These are phyloP conservation scores for Hymenoscyphus linearis DNA, from an alignment of 2,329 filamentous ascomycete species.

Conservation along the genomic window DNA sequence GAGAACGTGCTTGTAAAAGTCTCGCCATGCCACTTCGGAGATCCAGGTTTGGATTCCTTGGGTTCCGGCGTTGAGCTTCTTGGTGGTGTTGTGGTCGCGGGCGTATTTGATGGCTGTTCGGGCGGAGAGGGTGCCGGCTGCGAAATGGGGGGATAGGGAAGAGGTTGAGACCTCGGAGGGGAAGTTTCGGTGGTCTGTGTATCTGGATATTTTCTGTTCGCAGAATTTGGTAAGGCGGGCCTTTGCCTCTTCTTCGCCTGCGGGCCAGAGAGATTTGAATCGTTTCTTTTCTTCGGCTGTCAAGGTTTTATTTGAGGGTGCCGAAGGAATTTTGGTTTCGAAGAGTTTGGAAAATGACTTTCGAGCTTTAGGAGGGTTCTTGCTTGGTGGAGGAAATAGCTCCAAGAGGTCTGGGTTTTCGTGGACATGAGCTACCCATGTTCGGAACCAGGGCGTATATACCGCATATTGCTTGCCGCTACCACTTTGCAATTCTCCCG, in stretches of 20 bases:
- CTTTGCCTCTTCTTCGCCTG: constrained; percentile 68
- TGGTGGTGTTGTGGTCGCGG: constrained; percentile 55
- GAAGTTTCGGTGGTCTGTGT: constrained; percentile 61
- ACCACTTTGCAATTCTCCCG: constrained; percentile 61
- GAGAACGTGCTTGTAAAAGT: constrained; percentile 84
- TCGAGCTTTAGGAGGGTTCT: constrained; percentile 45
- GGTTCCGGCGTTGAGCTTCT: constrained; percentile 60
- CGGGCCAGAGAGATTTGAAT: constrained; percentile 61
- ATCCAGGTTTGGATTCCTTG: constrained; percentile 70
- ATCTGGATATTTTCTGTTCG: constrained; percentile 54
- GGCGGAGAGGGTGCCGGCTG: constrained; percentile 62
- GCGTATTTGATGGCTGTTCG: constrained; percentile 62
- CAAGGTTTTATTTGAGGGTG: constrained; percentile 59
- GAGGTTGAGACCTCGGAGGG: constrained; percentile 61
- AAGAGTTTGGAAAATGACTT: constrained; percentile 53
- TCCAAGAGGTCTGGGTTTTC: constrained; percentile 62
- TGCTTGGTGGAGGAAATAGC: constrained; percentile 49
- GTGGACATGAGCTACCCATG: constrained; percentile 72
- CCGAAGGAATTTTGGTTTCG: constrained; percentile 51
- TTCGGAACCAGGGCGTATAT: constrained; percentile 74
- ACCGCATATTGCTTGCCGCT: constrained; percentile 76
- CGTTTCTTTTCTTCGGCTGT: constrained; percentile 52
- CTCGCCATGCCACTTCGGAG: constrained; percentile 77
- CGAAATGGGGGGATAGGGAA: constrained; percentile 65
- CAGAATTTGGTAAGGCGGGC: constrained; percentile 63